phyloP scores from a whole-genome alignment of 345 rosid genomes.

The Bruguiera parviflora region DNA sequence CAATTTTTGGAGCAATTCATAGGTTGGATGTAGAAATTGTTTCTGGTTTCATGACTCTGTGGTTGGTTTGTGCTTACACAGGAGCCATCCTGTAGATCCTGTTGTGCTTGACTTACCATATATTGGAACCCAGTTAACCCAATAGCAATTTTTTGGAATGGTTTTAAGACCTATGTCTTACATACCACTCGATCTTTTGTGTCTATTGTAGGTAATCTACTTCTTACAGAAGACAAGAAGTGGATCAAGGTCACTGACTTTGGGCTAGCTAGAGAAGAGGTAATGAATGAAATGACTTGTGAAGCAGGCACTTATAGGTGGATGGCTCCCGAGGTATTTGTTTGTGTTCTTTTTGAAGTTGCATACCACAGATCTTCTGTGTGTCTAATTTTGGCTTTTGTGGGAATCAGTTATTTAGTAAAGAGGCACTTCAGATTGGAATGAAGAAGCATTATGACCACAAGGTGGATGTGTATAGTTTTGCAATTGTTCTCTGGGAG shows the following conservation, averaged over 20 bases:
- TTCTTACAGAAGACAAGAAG: conserved; percentile 43
- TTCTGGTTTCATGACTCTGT: too few species aligned
- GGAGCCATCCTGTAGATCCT: background rate
- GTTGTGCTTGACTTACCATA: background rate
- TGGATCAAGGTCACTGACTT: conserved; percentile 54
- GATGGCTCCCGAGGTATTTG: conserved; percentile 79
- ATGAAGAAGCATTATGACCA: conserved; percentile 56
- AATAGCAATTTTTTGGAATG: background rate
- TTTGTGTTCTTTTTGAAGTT: conserved; percentile 1
- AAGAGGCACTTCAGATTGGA: conserved; percentile 38
- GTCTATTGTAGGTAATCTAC: conserved; percentile 44
- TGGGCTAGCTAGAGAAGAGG: conserved; percentile 55
- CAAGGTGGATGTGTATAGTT: conserved; percentile 74
- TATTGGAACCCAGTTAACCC: background rate
- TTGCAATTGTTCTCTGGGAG: conserved; percentile 59
- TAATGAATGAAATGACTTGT: conserved; percentile 41
- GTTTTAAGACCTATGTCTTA: background rate
- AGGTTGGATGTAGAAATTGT: background rate
- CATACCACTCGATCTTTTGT: background rate
- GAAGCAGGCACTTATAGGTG: conserved; percentile 65
- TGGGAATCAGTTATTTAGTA: conserved; percentile 38
- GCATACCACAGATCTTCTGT: background rate
- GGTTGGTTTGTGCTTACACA: too few species aligned
- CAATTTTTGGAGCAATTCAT: background rate
- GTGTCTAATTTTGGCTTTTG: conserved; percentile 8